Base-by-base conservation (phyloP, 73 alveolate species). In the Tetrahymena borealis region DNA sequence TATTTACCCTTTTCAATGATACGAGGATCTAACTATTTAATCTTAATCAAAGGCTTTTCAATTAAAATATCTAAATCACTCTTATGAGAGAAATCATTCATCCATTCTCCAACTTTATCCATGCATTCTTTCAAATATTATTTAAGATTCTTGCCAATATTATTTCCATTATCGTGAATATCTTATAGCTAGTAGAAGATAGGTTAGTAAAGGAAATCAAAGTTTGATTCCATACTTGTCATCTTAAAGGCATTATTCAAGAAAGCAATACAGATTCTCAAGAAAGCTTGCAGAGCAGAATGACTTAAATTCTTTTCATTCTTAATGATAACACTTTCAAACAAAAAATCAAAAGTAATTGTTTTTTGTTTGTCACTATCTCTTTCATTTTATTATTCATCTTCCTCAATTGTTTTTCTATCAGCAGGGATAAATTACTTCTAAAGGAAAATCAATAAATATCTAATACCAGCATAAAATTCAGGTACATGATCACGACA, bases 401-500 rank as follows among this genome's bases (percentile, higher is more conserved):
- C n/a, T 24, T 32, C 28, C n/a, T 13, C 35, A 60, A 5, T 60
- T 60, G 35, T 60, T n/a, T 60, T 60, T 20, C 85, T 35, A 20
- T 60, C 85, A 18, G 15, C 2, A 60, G 38, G 0, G 31, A 60
- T 35, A 20, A 60, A 18, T 18, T 60, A 60, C 28, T 60, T 60
- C 31, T 60, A 60, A n/a, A 60, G 85, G 85, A 60, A 60, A 28
- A 60, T 60, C 6, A 60, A 60, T 20, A 60, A 60, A 60, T 60
- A 60, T 60, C 85, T 60, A 13, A 60, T 60, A 6, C 85, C 85
- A 18, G 85, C 20, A 28, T 60, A 60, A n/a, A 60, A 35, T 60
- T 60, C 85, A n/a, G 85, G 85, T 3, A 60, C 85, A 60, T 60
- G 85, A 60, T 60, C 85, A 60, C 85, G 85, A 60, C 85, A 60